These are phyloP conservation scores for Talaromyces sp. DNA, from an alignment of 2,329 filamentous ascomycete genomes.

Conservation along the genomic window DNA sequence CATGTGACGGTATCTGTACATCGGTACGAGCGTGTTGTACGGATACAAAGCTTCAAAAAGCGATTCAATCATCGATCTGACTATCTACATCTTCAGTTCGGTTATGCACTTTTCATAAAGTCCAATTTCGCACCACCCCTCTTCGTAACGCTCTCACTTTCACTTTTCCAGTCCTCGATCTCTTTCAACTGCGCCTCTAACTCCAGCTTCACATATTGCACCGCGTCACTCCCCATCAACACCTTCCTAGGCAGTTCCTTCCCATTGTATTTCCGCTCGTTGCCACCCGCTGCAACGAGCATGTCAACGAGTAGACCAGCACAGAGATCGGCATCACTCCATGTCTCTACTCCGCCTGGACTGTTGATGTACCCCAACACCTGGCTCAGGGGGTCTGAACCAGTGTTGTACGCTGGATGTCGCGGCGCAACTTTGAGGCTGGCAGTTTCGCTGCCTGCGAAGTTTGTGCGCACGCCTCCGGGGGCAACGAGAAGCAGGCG, in stretches of 20 bases:
- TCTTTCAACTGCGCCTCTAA: slow-evolving; percentile 18
- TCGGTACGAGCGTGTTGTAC: background rate
- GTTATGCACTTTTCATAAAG: background rate
- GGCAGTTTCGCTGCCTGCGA: background rate
- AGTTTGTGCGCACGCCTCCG: slow-evolving; percentile 16
- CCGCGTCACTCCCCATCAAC: slow-evolving; percentile 20
- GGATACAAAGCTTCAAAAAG: background rate
- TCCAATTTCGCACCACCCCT: slow-evolving; percentile 3
- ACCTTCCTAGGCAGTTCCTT: slow-evolving; percentile 18
- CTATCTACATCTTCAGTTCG: background rate
- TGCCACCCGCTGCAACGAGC: slow-evolving; percentile 8
- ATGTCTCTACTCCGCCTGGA: slow-evolving; percentile 13
- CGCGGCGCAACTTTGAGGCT: background rate
- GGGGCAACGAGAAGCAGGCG: slow-evolving; percentile 26
- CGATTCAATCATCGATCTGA: background rate
- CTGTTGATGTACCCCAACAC: slow-evolving; percentile 19
- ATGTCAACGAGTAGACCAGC: slow-evolving; percentile 20
- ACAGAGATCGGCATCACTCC: slow-evolving; percentile 21
- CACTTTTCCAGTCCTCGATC: slow-evolving; percentile 18
- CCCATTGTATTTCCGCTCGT: background rate
- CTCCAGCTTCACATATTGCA: slow-evolving; percentile 17
- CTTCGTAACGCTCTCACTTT: slow-evolving; percentile 19
- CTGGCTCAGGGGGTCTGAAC: slow-evolving; percentile 9
- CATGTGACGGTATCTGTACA: background rate
- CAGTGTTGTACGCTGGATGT: slow-evolving; percentile 10